These are phyloP conservation scores for Dentipellis sp. DNA, from an alignment of 768 basidiomycete species.

Conservation along the genomic window DNA sequence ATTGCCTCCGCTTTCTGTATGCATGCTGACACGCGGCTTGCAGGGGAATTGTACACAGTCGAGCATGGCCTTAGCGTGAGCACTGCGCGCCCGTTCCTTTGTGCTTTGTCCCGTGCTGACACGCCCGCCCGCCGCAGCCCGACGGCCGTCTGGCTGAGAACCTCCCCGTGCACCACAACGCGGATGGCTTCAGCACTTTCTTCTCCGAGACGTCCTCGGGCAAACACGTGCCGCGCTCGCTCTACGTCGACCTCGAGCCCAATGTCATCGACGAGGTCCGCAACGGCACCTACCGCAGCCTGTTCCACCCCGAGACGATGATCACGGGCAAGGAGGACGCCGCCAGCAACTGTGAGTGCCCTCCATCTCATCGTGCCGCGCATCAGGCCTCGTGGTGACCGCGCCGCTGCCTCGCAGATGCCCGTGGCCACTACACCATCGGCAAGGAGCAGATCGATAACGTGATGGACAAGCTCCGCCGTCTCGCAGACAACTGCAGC, in stretches of 20 bases:
- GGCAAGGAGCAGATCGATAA: slow-evolving; percentile 97
- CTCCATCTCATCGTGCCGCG: background rate
- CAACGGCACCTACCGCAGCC: slow-evolving; percentile 88
- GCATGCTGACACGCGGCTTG: slow-evolving; percentile 9
- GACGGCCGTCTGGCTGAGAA: slow-evolving; percentile 86
- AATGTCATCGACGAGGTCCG: slow-evolving; percentile 97
- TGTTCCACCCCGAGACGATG: slow-evolving; percentile 99
- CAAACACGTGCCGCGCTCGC: slow-evolving; percentile 94
- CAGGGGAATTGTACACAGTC: slow-evolving; percentile 98
- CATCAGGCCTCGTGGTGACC: background rate
- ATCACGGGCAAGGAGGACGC: slow-evolving; percentile 99
- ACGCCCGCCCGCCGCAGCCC: slow-evolving; percentile 43
- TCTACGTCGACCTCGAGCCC: slow-evolving; percentile 96
- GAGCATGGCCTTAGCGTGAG: slow-evolving; percentile 96
- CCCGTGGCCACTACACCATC: slow-evolving; percentile 97
- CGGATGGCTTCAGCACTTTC: slow-evolving; percentile 97
- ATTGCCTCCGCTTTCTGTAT: background rate
- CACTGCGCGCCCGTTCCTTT: slow-evolving; percentile 14
- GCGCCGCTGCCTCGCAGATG: slow-evolving; percentile 44
- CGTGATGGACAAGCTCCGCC: slow-evolving; percentile 95
- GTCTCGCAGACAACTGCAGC: slow-evolving; percentile 94
- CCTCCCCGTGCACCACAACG: slow-evolving; percentile 55
- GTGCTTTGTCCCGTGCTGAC: background rate
- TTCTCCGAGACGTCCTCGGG: slow-evolving; percentile 97
- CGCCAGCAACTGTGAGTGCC: slow-evolving; percentile 86